Percentiles rank a stretch among this genome's conserved stretches.
Evolutionary conservation across 1,139 yeast genomes (phyloP).

Genomic region (Kodamaea ohmeri): DNA sequence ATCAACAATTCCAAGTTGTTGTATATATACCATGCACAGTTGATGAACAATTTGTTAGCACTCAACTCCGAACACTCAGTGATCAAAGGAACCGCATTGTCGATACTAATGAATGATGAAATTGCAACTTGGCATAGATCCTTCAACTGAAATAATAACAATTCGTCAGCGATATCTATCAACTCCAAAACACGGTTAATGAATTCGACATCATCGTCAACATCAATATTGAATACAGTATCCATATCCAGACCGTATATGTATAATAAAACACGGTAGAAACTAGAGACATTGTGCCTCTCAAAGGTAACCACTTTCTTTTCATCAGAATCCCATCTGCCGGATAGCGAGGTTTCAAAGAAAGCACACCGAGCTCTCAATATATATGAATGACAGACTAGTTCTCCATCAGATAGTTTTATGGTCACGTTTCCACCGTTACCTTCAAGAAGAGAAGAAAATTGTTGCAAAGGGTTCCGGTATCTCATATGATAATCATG

Average conservation of each 20-base stretch:
- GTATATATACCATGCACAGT: conserved; percentile 67
- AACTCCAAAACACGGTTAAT: conserved; percentile 57
- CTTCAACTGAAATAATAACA: conserved; percentile 58
- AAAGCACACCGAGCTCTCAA: conserved; percentile 57
- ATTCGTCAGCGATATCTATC: conserved; percentile 61
- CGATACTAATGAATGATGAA: conserved; percentile 55
- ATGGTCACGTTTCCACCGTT: conserved; percentile 22
- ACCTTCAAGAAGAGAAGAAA: conserved; percentile 11
- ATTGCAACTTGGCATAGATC: conserved; percentile 62
- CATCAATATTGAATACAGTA: conserved; percentile 43
- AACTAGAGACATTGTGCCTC: conserved; percentile 43
- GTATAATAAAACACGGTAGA: conserved; percentile 51
- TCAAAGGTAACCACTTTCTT: conserved; percentile 37
- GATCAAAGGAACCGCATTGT: conserved; percentile 58
- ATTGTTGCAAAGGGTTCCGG: neutral
- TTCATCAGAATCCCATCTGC: conserved; percentile 46
- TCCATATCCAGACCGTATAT: conserved; percentile 54
- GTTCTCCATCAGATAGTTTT: conserved; percentile 39
- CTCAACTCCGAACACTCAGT: conserved; percentile 51
- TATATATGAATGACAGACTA: conserved; percentile 48
- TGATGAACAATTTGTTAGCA: conserved; percentile 54
- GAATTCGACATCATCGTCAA: conserved; percentile 32
- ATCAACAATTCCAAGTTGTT: conserved; percentile 64
- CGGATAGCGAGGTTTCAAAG: conserved; percentile 58
- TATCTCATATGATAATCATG: conserved; percentile 11